phyloP scores from a whole-genome alignment of 2,329 filamentous ascomycete genomes.

The Meredithiella fracta region DNA sequence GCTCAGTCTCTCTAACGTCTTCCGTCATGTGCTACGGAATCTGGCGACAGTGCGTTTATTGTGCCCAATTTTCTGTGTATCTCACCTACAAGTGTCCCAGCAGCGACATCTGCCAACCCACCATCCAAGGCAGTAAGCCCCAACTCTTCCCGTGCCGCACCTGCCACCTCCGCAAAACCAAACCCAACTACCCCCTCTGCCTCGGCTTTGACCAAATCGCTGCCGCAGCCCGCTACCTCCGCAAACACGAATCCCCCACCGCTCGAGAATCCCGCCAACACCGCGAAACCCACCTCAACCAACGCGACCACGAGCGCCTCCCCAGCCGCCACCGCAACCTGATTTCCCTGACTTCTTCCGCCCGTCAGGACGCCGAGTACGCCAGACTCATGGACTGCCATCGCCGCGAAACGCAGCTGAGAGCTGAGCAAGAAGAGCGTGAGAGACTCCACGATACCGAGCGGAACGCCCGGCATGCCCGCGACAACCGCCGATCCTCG shows the following conservation, averaged over 20 bases:
- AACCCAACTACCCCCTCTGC: background rate
- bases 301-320: background rate
- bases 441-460: too few species aligned
- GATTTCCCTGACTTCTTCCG: background rate
- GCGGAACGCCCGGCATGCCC: too few species aligned
- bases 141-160: background rate
- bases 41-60: background rate
- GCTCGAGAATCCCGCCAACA: background rate
- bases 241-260: background rate
- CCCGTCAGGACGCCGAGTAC: too few species aligned
- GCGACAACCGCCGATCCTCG: too few species aligned
- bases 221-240: background rate
- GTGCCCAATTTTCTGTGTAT: background rate
- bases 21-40: background rate
- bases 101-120: background rate
- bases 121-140: background rate
- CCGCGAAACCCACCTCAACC: background rate
- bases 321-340: background rate
- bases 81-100: background rate
- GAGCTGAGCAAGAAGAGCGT: too few species aligned
- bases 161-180: background rate
- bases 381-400: too few species aligned
- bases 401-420: too few species aligned
- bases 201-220: background rate
- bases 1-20: background rate